phyloP scores from a whole-genome alignment of 148 eudicot genomes.

The Persicaria maculosa region DNA sequence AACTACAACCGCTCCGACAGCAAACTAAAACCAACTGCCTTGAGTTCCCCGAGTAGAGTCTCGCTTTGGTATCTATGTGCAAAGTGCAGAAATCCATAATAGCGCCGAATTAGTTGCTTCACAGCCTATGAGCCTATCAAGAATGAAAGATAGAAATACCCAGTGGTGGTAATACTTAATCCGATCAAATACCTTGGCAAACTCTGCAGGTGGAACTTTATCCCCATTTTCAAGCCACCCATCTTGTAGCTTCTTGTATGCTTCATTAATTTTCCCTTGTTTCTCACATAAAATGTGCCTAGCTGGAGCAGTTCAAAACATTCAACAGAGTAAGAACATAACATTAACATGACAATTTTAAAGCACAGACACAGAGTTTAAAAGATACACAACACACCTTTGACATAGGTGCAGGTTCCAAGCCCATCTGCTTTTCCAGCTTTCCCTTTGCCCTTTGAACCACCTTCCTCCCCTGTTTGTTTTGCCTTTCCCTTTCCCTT shows the following conservation, averaged over 20 bases:
- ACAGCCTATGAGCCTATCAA: not conserved
- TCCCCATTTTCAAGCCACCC: constrained; percentile 93
- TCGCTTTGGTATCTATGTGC: not conserved
- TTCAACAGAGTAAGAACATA: not conserved
- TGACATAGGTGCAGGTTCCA: constrained; percentile 94
- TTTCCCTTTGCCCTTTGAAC: constrained; percentile 79
- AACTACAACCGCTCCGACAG: not conserved
- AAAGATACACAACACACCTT: constrained; percentile 38
- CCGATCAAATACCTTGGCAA: constrained; percentile 63
- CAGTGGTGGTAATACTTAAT: not conserved
- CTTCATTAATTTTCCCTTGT: constrained; percentile 96
- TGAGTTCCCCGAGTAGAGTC: too few species aligned
- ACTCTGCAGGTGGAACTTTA: constrained; percentile 97
- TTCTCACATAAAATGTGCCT: constrained; percentile 94
- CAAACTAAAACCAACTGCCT: too few species aligned
- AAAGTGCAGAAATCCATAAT: not conserved
- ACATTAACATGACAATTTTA: not conserved
- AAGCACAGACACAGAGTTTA: constrained; percentile 3
- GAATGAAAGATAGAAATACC: not conserved
- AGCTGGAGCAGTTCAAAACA: constrained; percentile 35
- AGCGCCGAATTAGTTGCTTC: not conserved
- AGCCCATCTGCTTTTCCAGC: constrained; percentile 82
- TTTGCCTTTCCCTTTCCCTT: constrained; percentile 92
- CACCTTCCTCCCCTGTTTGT: constrained; percentile 63
- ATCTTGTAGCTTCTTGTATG: constrained; percentile 89